These are phyloP conservation scores for Eimeria sp. DNA, from an alignment of 169 alveolate genomes.

Conservation along the genomic window DNA sequence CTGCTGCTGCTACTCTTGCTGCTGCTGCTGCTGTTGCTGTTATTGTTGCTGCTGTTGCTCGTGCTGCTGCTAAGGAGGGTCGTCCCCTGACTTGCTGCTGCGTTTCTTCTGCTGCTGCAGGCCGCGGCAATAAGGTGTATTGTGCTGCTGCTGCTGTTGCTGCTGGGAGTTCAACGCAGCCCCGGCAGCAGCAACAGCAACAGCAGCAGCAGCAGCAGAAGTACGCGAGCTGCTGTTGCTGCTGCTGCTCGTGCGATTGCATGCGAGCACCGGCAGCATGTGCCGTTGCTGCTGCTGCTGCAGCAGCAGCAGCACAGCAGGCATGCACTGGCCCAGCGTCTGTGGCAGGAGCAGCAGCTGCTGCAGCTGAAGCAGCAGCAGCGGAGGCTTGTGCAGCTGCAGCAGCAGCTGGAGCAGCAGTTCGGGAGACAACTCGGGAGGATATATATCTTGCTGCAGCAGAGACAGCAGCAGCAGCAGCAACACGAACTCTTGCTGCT, in stretches of 20 bases:
- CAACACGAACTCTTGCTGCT: neutral
- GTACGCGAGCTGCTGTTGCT: neutral
- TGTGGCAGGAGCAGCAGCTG: neutral
- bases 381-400: conserved; percentile 11
- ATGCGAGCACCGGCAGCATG: conserved; percentile 3
- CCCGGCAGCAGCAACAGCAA: conserved; percentile 1
- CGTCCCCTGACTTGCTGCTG: too few relatives aligned
- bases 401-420: conserved; percentile 24
- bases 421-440: neutral
- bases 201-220: neutral
- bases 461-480: conserved; percentile 46
- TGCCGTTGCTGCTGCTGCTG: conserved; percentile 23
- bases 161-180: neutral
- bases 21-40: neutral
- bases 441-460: conserved; percentile 31
- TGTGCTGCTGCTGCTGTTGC: conserved; percentile 39
- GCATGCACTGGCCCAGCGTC: neutral
- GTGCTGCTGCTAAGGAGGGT: neutral
- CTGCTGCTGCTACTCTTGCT: conserved; percentile 1
- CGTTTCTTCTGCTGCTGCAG: conserved; percentile 28
- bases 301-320: conserved; percentile 46
- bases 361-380: conserved; percentile 46
- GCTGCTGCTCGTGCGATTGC: conserved; percentile 43
- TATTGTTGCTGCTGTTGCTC: neutral
- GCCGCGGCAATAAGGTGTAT: conserved; percentile 21